Base-by-base conservation (phyloP, 495 filamentous ascomycete genomes). In the Glonium stellatum region DNA sequence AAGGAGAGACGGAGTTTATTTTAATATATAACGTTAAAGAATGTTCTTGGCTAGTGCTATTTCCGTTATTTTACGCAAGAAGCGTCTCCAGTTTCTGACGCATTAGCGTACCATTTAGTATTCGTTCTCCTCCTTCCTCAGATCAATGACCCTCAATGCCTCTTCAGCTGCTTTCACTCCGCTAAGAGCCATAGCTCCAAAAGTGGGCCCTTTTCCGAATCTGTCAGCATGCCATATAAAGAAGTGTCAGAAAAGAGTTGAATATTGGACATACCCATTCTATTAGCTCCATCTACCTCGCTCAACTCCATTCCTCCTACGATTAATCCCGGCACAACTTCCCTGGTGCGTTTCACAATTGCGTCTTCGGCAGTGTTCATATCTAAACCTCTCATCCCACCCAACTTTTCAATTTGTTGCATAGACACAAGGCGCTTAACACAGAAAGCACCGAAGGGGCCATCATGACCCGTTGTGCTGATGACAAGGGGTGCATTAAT, bases 301-400 rank as follows among this genome's bases (percentile, higher is more conserved):
- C 85, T 87, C 69, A 95, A 74, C 75, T 96, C 90, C 90, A 96
- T 96, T 23, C 90, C 90, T 55, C 90, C 90, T n/a, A 92, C 86
- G 65, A 95, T 88, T 63, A 96, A 77, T 48, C 90, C 90, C 39
- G 87, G 88, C 39, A 89, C 82, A 55, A 96, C 80, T 79, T 95
- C 90, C 61, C 90, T 81, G 44, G 90, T 95, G 64, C 84, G 78
- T 80, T 90, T 93, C 67, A 93, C 89, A 66, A 96, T 93, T 49
- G 89, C 88, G 65, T 96, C 90, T 71, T 96, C 90, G 35, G 90
- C 90, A 2, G 78, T 77, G 73, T 87, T 87, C 90, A 96, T 95
- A 72, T 96, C 90, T 15, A 96, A 76, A 10, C 90, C 90, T 58
- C 90, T 84, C 90, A 96, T 96, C 54, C 90, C 90, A 50, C 87